Conservation (phyloP, 768 basidiomycete genomes). For the Xanthoconium stramineum region DNA sequence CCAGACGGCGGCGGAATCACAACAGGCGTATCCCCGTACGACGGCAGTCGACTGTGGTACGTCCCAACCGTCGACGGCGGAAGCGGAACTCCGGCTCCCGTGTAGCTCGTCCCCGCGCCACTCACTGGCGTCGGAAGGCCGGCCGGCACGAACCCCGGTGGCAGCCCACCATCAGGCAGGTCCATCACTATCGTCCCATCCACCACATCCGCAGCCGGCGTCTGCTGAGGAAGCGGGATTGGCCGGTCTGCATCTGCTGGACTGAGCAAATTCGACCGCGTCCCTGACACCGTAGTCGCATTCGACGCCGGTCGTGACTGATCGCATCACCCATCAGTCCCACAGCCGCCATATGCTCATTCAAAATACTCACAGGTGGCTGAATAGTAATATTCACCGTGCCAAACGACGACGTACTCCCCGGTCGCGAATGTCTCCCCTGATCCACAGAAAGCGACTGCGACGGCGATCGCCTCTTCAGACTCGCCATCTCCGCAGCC, state of each 20-base stretch:
- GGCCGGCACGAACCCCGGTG: constrained; percentile 37
- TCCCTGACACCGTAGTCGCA: constrained; percentile 20
- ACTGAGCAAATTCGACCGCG: constrained; percentile 33
- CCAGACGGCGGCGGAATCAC: constrained; percentile 31
- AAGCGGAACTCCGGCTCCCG: constrained; percentile 29
- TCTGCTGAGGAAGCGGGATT: constrained; percentile 28
- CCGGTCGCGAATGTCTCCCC: constrained; percentile 22
- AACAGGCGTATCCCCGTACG: constrained; percentile 16
- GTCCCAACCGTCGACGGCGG: constrained; percentile 29
- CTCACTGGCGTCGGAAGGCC: constrained; percentile 19
- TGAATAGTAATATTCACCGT: constrained; percentile 33
- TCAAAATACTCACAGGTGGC: constrained; percentile 26
- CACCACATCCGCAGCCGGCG: constrained; percentile 1
- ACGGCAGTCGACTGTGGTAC: constrained; percentile 24
- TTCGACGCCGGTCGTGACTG: constrained; percentile 41
- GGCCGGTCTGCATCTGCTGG: constrained; percentile 40
- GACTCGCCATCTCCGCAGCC: constrained; percentile 21
- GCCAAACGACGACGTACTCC: constrained; percentile 29
- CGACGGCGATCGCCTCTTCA: constrained; percentile 17
- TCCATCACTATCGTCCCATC: constrained; percentile 22
- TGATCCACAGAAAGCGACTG: constrained; percentile 25
- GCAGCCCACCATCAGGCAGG: constrained; percentile 28
- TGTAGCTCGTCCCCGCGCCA: constrained; percentile 18
- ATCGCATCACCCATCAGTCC: constrained; percentile 11
- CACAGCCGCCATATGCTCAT: not conserved